These are phyloP conservation scores for Naganishia randhawae DNA, from an alignment of 768 basidiomycete species.

Conservation along the genomic window DNA sequence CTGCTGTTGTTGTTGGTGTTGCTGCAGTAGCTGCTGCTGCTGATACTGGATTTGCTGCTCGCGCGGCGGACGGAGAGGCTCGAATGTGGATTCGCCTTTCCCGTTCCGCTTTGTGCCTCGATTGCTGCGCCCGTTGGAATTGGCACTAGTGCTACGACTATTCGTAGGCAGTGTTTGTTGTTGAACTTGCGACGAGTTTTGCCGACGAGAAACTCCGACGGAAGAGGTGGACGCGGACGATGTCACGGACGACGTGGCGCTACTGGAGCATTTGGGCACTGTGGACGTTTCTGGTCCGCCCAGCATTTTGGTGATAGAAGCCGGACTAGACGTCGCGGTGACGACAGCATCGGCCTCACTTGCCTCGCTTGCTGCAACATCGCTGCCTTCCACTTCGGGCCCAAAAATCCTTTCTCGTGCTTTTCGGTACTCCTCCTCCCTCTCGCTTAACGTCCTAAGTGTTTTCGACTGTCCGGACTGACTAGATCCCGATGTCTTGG, in stretches of 20 bases:
- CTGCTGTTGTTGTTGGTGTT: slow-evolving; percentile 18
- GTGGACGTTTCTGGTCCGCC: slow-evolving; percentile 4
- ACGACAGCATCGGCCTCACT: background rate
- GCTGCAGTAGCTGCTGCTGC: slow-evolving; percentile 18
- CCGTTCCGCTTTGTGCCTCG: slow-evolving; percentile 16
- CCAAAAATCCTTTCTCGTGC: slow-evolving; percentile 32
- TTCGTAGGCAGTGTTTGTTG: background rate
- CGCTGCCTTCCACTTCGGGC: background rate
- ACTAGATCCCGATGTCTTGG: slow-evolving; percentile 12
- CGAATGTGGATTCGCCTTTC: slow-evolving; percentile 20
- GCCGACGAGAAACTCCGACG: background rate
- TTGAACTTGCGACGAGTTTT: background rate
- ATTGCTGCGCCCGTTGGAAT: slow-evolving; percentile 15
- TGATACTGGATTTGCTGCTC: slow-evolving; percentile 12
- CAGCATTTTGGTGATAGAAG: slow-evolving; percentile 1
- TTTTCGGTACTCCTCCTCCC: slow-evolving; percentile 27
- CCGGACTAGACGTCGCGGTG: slow-evolving; percentile 13
- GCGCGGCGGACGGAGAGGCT: slow-evolving; percentile 26
- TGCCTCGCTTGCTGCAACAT: background rate
- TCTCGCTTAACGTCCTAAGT: slow-evolving; percentile 28
- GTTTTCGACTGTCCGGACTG: slow-evolving; percentile 7
- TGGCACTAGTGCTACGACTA: slow-evolving; percentile 17
- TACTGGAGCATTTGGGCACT: background rate
- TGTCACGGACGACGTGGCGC: slow-evolving; percentile 2
- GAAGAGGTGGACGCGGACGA: slow-evolving; percentile 21